Evolutionary conservation across 352 stramenopile species (phyloP).

Genomic region (Pythium myriotylum): DNA sequence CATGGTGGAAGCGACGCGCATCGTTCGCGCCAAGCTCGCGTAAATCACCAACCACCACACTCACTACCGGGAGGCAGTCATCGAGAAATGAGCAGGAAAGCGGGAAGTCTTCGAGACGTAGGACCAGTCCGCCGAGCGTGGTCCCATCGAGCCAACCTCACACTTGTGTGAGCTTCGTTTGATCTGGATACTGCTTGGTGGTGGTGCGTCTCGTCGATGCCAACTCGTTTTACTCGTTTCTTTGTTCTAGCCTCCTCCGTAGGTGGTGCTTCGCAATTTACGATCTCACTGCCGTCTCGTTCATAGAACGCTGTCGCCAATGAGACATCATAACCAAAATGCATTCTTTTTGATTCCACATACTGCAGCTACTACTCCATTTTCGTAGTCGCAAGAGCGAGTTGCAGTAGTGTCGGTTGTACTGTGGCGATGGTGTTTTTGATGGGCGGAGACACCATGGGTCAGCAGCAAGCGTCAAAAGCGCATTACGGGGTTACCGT

Average conservation of each 20-base stretch:
- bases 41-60: slow-evolving; percentile 24
- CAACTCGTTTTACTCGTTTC: not conserved
- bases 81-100: not conserved
- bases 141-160: too few relatives aligned
- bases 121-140: not conserved
- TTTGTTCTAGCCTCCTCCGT: not conserved
- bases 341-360: slow-evolving; percentile 15
- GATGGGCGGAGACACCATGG: too few relatives aligned
- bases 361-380: too few relatives aligned
- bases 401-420: too few relatives aligned
- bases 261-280: slow-evolving; percentile 4
- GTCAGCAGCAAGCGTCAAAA: too few relatives aligned
- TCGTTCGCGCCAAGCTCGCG: slow-evolving; percentile 64
- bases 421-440: too few relatives aligned
- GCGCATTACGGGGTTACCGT: too few relatives aligned
- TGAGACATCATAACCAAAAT: slow-evolving; percentile 2
- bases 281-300: slow-evolving; percentile 2
- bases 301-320: not conserved
- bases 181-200: not conserved
- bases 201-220: not conserved
- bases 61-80: not conserved
- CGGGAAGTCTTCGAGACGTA: not conserved
- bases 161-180: too few relatives aligned
- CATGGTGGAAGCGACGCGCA: slow-evolving; percentile 85
- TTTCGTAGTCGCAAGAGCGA: too few relatives aligned